These are phyloP conservation scores for Kluyveromyces dobzhanskii DNA, from an alignment of 805 yeast species.

Conservation along the genomic window DNA sequence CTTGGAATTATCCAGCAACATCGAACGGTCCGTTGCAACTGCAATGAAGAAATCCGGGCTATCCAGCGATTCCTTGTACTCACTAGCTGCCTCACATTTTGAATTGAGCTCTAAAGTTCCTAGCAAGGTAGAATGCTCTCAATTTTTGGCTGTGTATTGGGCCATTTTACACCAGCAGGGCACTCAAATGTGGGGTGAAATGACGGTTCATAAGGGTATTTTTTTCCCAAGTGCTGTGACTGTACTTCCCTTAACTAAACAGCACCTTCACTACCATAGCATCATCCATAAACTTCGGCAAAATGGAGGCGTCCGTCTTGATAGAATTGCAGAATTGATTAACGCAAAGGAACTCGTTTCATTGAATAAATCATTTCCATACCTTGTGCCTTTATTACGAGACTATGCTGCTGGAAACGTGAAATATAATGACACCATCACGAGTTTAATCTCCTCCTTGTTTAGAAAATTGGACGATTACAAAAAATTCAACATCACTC, in stretches of 20 bases:
- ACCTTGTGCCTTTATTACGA: conserved; percentile 39
- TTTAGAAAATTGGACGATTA: conserved; percentile 22
- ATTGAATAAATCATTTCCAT: conserved; percentile 19
- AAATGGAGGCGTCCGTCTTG: conserved; percentile 14
- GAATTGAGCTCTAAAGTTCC: conserved; percentile 12
- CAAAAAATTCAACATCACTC: conserved; percentile 38
- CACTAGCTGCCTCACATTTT: conserved; percentile 9
- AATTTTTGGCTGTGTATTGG: conserved; percentile 39
- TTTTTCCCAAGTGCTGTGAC: conserved; percentile 37
- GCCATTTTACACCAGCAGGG: conserved; percentile 40
- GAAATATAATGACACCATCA: conserved; percentile 37
- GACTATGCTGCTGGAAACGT: conserved; percentile 49
- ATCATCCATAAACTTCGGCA: conserved; percentile 25
- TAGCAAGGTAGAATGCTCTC: conserved; percentile 17
- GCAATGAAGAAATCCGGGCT: conserved; percentile 10
- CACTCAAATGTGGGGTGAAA: conserved; percentile 37
- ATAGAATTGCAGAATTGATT: conserved; percentile 19
- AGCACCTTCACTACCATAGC: conserved; percentile 28
- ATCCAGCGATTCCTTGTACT: conserved; percentile 24
- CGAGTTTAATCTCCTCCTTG: conserved; percentile 39
- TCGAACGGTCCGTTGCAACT: conserved; percentile 23
- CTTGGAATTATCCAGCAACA: conserved; percentile 27
- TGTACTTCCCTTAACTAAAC: conserved; percentile 34
- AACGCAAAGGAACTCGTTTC: conserved; percentile 9
- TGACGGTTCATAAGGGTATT: conserved; percentile 25